Evolutionary conservation across 805 yeast species (phyloP), one percentile per base, ranked within the genome.

Genomic region (Ogataea nakhonphanomensis): DNA sequence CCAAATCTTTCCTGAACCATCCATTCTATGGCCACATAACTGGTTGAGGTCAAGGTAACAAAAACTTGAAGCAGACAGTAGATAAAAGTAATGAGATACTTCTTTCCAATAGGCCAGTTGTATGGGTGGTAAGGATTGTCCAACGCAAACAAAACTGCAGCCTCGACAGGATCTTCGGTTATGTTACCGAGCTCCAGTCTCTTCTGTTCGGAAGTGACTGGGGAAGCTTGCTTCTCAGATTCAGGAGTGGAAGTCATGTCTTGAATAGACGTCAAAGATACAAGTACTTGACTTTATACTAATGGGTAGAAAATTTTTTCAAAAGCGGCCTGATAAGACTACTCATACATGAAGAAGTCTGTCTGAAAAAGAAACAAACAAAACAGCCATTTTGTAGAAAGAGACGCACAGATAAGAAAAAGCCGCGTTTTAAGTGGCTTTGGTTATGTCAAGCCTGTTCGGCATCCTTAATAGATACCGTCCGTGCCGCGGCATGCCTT

Each of bases 11-110:
- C 62, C 41, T 59, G 52, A 30, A 59, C 56, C 14, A 54, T 20
- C 21, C 12, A 59, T 46, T 61, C 65, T 21, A 50, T 55, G 25
- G 65, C 55, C 28, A 62, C 59, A 40, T 61, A 62, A 13, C 60
- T 46, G 8, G 67, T 62, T 8, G 65, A 58, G 12, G 67, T 62
- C 28, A 61, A 35, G 1, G 62, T 58, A 34, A 62, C 65, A 35
- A 40, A 61, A 10, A 49, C 45, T 43, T 62, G 65, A 29, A 62
- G 46, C 4, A 48, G 7, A 48, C 65, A 59, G 47, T 61, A 61
- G 14, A 50, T 33, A 23, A 51, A 21, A 10, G 47, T 50, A 37
- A 62, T 53, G 3, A 38, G 25, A 44, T 58, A 60, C 40, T 58
- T 62, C 20, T 40, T 21, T 39, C 49, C 47, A 7, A 38, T 12